Evolutionary conservation across 192 early-diverging fungal genomes (phyloP).

Genomic region (Cetraspora pellucida): DNA sequence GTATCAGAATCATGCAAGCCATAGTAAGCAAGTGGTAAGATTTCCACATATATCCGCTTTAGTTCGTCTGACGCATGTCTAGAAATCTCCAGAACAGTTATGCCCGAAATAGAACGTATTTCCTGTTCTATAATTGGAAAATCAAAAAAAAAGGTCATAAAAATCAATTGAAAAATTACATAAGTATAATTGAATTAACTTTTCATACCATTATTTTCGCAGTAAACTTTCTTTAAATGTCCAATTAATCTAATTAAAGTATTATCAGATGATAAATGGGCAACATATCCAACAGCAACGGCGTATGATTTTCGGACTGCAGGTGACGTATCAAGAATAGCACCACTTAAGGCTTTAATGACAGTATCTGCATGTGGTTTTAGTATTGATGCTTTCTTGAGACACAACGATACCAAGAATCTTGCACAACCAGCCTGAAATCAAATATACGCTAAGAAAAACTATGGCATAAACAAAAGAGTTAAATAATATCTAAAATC

Average conservation of each 20-base stretch:
- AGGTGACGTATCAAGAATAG: constrained; percentile 75
- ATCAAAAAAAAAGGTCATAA: neutral
- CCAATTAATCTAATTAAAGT: constrained; percentile 67
- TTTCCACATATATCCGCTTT: constrained; percentile 52
- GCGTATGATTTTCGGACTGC: constrained; percentile 86
- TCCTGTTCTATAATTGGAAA: constrained; percentile 63
- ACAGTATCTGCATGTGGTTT: constrained; percentile 69
- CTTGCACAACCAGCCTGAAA: constrained; percentile 85
- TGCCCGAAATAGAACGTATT: constrained; percentile 64
- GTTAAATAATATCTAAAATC: neutral
- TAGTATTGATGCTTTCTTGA: constrained; percentile 67
- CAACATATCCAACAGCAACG: constrained; percentile 80
- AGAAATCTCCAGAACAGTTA: constrained; percentile 68
- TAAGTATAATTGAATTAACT: too few relatives aligned
- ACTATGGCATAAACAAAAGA: neutral
- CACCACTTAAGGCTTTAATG: constrained; percentile 77
- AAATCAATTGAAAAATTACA: neutral
- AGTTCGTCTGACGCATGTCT: constrained; percentile 64
- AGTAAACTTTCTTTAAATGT: constrained; percentile 74
- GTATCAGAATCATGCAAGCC: constrained; percentile 67
- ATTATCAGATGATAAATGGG: constrained; percentile 57
- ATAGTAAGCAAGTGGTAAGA: constrained; percentile 73
- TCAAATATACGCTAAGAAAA: neutral
- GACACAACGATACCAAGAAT: constrained; percentile 76
- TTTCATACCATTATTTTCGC: constrained; percentile 62